Percentiles rank a stretch among this genome's conserved stretches.
Evolutionary conservation across 257 asterid genomes (phyloP).

Genomic region (Thymus quinquecostatus): DNA sequence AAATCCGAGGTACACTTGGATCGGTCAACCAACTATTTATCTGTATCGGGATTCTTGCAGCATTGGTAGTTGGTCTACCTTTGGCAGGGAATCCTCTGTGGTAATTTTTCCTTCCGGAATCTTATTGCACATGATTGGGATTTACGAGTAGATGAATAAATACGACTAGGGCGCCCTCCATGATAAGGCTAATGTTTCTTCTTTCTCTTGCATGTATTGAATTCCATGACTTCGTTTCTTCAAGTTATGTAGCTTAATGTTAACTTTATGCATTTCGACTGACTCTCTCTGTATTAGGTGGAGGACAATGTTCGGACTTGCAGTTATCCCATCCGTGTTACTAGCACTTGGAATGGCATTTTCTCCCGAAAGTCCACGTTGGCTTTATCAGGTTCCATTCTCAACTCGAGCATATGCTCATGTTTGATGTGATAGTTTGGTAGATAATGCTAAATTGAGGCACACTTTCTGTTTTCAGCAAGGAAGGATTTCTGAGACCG

Average conservation of each 20-base stretch:
- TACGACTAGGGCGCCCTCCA: not conserved
- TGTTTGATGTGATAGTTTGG: constrained; percentile 13
- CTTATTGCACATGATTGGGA: not conserved
- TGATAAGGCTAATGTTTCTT: not conserved
- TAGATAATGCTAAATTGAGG: constrained; percentile 30
- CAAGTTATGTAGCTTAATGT: not conserved
- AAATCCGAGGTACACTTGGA: constrained; percentile 94
- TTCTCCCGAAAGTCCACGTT: constrained; percentile 97
- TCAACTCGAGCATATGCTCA: not conserved
- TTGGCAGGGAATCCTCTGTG: constrained; percentile 86
- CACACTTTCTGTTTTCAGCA: constrained; percentile 53
- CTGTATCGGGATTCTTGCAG: constrained; percentile 91
- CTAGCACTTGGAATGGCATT: constrained; percentile 91
- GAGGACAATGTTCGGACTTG: constrained; percentile 94
- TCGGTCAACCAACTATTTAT: constrained; percentile 89
- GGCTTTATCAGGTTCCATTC: constrained; percentile 79
- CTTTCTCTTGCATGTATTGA: not conserved
- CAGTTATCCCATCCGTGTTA: constrained; percentile 75
- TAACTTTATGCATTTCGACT: not conserved
- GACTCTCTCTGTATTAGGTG: constrained; percentile 56
- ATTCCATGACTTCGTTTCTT: not conserved
- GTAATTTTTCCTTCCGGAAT: constrained; percentile 47
- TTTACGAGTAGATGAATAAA: not conserved
- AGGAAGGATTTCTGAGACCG: constrained; percentile 77
- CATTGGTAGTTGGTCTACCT: constrained; percentile 93